Conservation (phyloP, 805 yeast genomes). For the Saccharomycopsis fodiens region DNA sequence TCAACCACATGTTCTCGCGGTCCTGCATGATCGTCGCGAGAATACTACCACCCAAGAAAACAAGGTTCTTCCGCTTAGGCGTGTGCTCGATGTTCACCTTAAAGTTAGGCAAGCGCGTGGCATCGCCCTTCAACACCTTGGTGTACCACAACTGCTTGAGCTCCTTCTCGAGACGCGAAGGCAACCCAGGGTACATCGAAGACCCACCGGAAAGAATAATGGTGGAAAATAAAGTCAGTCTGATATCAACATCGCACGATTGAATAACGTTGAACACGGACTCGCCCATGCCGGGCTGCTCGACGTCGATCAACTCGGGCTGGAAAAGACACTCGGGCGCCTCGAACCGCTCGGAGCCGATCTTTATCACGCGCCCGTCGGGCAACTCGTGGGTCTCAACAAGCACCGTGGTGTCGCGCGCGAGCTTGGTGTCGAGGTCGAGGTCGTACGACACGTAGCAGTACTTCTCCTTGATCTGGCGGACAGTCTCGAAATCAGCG, state of each 20-base stretch:
- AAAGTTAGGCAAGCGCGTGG: slow-evolving; percentile 80
- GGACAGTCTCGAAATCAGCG: slow-evolving; percentile 97
- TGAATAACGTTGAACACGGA: slow-evolving; percentile 86
- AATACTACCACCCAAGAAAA: slow-evolving; percentile 97
- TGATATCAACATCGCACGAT: slow-evolving; percentile 88
- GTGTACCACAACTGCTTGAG: slow-evolving; percentile 94
- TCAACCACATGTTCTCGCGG: slow-evolving; percentile 97
- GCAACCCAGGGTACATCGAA: slow-evolving; percentile 97
- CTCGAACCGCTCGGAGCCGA: slow-evolving; percentile 92
- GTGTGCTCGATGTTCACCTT: slow-evolving; percentile 97
- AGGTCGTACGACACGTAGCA: slow-evolving; percentile 94
- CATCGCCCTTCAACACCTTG: slow-evolving; percentile 78
- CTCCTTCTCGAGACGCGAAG: slow-evolving; percentile 91
- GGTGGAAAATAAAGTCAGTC: slow-evolving; percentile 82
- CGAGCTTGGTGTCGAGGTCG: slow-evolving; percentile 77
- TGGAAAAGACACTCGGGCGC: slow-evolving; percentile 97
- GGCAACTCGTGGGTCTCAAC: slow-evolving; percentile 92
- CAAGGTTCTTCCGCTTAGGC: slow-evolving; percentile 98
- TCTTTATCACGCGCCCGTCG: slow-evolving; percentile 89
- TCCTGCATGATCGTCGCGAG: slow-evolving; percentile 97
- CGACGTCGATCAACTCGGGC: slow-evolving; percentile 90
- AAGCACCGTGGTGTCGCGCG: slow-evolving; percentile 91
- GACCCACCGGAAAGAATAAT: slow-evolving; percentile 97
- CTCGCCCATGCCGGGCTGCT: slow-evolving; percentile 96
- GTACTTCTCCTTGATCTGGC: slow-evolving; percentile 93